phyloP scores from a whole-genome alignment of 2,329 filamentous ascomycete species.

The Rhynchosporium secalis region DNA sequence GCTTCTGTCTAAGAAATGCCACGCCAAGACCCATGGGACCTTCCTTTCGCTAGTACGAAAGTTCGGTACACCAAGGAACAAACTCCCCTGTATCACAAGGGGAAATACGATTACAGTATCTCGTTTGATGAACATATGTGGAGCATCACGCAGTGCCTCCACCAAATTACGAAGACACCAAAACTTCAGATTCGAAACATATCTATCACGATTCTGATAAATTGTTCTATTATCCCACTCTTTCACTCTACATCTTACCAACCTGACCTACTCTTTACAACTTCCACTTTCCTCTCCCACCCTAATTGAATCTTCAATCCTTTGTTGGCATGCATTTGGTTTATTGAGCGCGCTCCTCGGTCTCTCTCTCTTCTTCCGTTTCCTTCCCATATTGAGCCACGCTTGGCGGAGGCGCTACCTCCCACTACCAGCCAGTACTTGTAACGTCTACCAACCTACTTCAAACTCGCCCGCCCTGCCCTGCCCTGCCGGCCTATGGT shows the following conservation, averaged over 20 bases:
- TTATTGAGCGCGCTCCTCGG: conserved; percentile 4
- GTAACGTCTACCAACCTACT: background rate
- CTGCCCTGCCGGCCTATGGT: background rate
- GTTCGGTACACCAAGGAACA: background rate
- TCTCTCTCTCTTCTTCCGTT: background rate
- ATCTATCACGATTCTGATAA: background rate
- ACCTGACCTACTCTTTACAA: background rate
- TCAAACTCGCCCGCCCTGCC: background rate
- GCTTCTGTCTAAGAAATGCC: too few relatives aligned
- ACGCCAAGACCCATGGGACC: too few relatives aligned
- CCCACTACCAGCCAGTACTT: background rate
- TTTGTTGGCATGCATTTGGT: conserved; percentile 6
- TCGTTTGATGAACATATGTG: background rate
- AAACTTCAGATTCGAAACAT: background rate
- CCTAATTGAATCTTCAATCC: background rate
- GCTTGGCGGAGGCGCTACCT: background rate
- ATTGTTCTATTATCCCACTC: background rate
- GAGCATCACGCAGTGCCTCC: background rate
- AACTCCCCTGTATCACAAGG: background rate
- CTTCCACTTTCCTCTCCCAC: background rate
- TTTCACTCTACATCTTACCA: background rate
- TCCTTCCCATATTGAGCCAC: background rate
- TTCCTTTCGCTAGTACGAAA: too few relatives aligned
- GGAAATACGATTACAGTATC: too few relatives aligned
- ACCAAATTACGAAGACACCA: background rate